Evolutionary conservation across 495 filamentous ascomycete genomes (phyloP).

Genomic region (Penicillium bialowiezense): DNA sequence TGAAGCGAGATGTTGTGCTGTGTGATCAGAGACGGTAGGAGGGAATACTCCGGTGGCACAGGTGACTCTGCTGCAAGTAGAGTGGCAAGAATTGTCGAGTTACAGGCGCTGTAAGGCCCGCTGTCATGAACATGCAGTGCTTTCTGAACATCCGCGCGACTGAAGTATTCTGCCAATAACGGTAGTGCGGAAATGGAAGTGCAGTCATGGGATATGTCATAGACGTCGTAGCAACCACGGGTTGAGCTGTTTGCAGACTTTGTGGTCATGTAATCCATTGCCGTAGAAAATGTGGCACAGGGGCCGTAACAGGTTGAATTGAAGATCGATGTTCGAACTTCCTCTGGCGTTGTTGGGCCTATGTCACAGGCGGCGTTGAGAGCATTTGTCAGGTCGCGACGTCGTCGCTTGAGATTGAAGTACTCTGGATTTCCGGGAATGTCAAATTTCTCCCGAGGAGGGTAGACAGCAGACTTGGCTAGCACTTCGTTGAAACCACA

Average conservation of each 20-base stretch:
- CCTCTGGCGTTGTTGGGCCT: conserved; percentile 17
- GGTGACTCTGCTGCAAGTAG: conserved; percentile 18
- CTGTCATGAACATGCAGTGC: conserved; percentile 30
- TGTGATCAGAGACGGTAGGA: conserved; percentile 34
- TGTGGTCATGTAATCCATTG: conserved; percentile 27
- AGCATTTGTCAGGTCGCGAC: conserved; percentile 10
- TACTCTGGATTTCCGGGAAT: conserved; percentile 38
- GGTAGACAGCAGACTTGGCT: conserved; percentile 25
- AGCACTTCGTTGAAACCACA: conserved; percentile 37
- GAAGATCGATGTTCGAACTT: conserved; percentile 29
- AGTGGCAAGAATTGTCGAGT: conserved; percentile 24
- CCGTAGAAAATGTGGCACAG: conserved; percentile 40
- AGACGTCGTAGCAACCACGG: conserved; percentile 31
- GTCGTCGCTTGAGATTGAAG: conserved; percentile 26
- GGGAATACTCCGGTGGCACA: conserved; percentile 26
- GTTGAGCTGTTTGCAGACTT: conserved; percentile 6
- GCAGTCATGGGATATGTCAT: conserved; percentile 37
- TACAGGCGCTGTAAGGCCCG: conserved; percentile 30
- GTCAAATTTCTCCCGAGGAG: conserved; percentile 28
- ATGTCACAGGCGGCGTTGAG: conserved; percentile 23
- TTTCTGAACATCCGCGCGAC: conserved; percentile 31
- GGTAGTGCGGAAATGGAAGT: conserved; percentile 19
- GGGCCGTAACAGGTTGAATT: conserved; percentile 37
- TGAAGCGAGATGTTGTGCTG: conserved; percentile 35
- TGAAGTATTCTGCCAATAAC: conserved; percentile 32